Conservation (phyloP, 2,329 filamentous ascomycete species). For the Blastomyces emzantsi region DNA sequence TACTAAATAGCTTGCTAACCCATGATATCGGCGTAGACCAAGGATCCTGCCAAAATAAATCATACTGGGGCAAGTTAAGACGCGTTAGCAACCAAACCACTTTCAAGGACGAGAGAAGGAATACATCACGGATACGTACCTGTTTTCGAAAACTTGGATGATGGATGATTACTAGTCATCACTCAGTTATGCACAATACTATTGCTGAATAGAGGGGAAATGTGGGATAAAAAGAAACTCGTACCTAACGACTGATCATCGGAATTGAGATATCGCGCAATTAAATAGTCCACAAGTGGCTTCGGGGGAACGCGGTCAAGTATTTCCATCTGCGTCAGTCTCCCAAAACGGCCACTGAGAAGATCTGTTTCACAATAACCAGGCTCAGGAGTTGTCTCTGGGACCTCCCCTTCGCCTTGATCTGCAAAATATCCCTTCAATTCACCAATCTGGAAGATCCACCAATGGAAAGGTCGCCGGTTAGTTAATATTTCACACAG, state of each 20-base stretch:
- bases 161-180: slow-evolving; percentile 18
- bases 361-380: neutral
- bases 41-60: slow-evolving; percentile 37
- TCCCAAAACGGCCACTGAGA: slow-evolving; percentile 4
- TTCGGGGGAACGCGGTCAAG: slow-evolving; percentile 22
- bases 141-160: slow-evolving; percentile 26
- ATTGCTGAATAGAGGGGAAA: slow-evolving; percentile 15
- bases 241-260: slow-evolving; percentile 21
- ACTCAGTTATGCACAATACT: slow-evolving; percentile 20
- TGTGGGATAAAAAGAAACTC: slow-evolving; percentile 12
- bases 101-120: slow-evolving; percentile 6
- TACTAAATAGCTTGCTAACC: slow-evolving; percentile 38
- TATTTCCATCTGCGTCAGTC: slow-evolving; percentile 26
- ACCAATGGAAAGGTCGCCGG: neutral
- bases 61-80: slow-evolving; percentile 26
- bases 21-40: slow-evolving; percentile 33
- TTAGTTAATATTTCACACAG: neutral
- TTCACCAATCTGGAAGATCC: neutral
- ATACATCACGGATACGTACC: slow-evolving; percentile 16
- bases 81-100: neutral
- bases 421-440: slow-evolving; percentile 5
- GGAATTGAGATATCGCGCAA: slow-evolving; percentile 28
- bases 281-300: slow-evolving; percentile 20
- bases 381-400: neutral
- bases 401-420: neutral